Evolutionary conservation across 192 early-diverging fungal genomes (phyloP), one percentile per base, ranked within the genome.

Genomic region (Backusella sp.): DNA sequence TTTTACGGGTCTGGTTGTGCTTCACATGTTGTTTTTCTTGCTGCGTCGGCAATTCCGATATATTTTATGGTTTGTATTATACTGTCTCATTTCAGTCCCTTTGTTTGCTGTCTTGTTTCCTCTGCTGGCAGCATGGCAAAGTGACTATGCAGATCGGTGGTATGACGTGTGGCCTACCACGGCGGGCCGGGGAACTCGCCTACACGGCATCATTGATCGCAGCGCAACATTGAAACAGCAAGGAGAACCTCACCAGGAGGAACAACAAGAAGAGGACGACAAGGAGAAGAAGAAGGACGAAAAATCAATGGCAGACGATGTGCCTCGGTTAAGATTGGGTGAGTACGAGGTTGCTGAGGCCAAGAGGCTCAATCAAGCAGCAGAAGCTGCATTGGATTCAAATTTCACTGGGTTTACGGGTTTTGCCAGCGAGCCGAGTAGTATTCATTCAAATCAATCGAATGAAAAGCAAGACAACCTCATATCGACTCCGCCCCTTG

Each of bases 1-100:
- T 15, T 78, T 82, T 36, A 34, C 70, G 1, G 73, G 66, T 1
- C 73, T 82, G 4, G 44, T 82, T 17, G 68, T 66, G 4, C 49
- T 82, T 9, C 80, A 82, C 42, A 82, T 78, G 21, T 49, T 82
- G 15, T 82, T 78, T 37, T 82, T 82, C 32, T 26, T 78, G 3
- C 19, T 77, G 8, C 49, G 74, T 26, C 30, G 67, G 9, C 76
- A 77, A 23, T 77, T 78, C 35, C 77, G 76, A 44, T 77, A 82
- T 74, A 70, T 82, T 30, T 32, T 78, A 4, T 82, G 76, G 80
- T 72, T 82, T 36, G 56, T 78, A 11, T 26, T 82, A 9, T 78
- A 82, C 37, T 77, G 76, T 67, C 49, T 77, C 19, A 37, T 70
- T 21, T 73, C 80, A 0, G 67, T 77, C 6, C 80, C 80, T 12